Conservation (phyloP, 2,329 filamentous ascomycete genomes). For the Drechslerella dactyloides region DNA sequence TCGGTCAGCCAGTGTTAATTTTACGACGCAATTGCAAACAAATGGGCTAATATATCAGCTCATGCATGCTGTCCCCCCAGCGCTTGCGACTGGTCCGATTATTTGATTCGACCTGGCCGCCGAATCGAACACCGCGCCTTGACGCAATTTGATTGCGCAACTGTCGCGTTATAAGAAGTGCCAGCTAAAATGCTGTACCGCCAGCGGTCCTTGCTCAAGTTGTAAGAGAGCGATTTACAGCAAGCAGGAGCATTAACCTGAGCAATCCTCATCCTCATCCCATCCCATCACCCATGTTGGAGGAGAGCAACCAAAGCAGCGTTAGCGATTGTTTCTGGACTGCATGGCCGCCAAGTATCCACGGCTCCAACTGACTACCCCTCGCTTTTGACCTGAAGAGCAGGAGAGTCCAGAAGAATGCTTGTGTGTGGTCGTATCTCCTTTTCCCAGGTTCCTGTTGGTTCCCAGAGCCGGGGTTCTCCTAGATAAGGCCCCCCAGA, state of each 20-base stretch:
- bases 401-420: not conserved
- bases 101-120: not conserved
- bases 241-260: not conserved
- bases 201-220: not conserved
- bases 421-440: not conserved
- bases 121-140: not conserved
- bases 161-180: conserved; percentile 30
- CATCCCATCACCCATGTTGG: not conserved
- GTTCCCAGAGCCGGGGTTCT: not conserved
- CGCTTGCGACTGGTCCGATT: not conserved
- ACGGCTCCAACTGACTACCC: not conserved
- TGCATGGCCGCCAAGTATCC: not conserved
- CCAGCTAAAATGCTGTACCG: not conserved
- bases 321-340: not conserved
- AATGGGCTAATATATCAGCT: too few relatives aligned
- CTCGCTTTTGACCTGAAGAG: not conserved
- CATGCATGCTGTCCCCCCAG: not conserved
- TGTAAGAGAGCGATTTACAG: not conserved
- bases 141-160: conserved; percentile 33
- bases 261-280: not conserved
- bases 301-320: not conserved
- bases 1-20: too few relatives aligned
- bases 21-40: too few relatives aligned
- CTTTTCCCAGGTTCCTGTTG: not conserved
- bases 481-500: not conserved